Conservation (phyloP, 2,329 filamentous ascomycete species). For the Microcyclospora tardicrescens region DNA sequence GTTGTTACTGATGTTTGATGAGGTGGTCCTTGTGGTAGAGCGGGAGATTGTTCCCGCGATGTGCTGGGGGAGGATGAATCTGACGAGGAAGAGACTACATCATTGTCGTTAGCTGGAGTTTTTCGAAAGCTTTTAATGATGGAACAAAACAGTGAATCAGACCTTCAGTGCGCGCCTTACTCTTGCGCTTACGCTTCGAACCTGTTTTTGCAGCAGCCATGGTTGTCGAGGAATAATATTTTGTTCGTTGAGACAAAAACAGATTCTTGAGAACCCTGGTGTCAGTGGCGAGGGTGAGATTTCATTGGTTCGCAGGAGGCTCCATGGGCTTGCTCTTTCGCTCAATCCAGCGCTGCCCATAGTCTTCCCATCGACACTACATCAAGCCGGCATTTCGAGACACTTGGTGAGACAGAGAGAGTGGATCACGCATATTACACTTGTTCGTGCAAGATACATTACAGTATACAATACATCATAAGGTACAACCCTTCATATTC, state of each 20-base stretch:
- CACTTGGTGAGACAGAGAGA: too few species aligned
- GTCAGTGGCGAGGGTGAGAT: not conserved
- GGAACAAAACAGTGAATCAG: too few species aligned
- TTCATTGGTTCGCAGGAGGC: too few species aligned
- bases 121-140: too few species aligned
- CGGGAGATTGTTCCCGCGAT: not conserved
- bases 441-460: too few species aligned
- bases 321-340: too few species aligned
- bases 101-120: too few species aligned
- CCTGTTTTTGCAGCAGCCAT: not conserved
- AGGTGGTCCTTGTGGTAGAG: not conserved
- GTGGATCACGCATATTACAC: too few species aligned
- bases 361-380: not conserved
- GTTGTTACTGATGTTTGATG: not conserved
- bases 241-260: not conserved
- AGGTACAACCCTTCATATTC: too few species aligned
- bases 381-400: not conserved
- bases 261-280: not conserved
- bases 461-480: too few species aligned
- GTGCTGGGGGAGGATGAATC: not conserved
- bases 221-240: not conserved
- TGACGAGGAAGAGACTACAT: slow-evolving; percentile 2
- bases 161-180: slow-evolving; percentile 4
- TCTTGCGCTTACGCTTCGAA: slow-evolving; percentile 1
- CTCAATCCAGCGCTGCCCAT: too few species aligned